Base-by-base conservation (phyloP, 1,284 basidiomycete genomes). In the Malassezia sp. region DNA sequence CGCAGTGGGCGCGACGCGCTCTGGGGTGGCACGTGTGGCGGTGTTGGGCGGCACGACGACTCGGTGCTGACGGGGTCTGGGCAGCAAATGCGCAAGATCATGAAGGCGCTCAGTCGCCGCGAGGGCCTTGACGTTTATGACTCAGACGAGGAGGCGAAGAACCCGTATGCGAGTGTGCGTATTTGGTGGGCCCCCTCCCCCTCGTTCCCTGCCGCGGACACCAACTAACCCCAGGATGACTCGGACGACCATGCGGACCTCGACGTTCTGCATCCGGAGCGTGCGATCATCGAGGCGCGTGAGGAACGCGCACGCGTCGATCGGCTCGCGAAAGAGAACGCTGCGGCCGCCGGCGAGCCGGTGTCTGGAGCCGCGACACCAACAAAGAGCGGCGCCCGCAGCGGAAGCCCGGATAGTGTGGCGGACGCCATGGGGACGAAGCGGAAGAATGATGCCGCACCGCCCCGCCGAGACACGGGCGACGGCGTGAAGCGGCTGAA, bases 51-150 rank as follows among this genome's bases (percentile, higher is more conserved):
- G 30, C 38, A 50, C 26, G 49, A 53, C 38, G 57, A 65, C 37
- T 59, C 65, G 30, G 41, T 53, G 38, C 39, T 69, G 38, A 67
- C 62, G 14, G 61, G 66, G 33, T 60, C 56, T n/a, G 65, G 61
- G 17, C 59, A 56, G 34, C 65, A 70, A 51, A 64, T 70, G 63
- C 63, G 64, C 54, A 66, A 67, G 55, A 68, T 70, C 42, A 67
- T 70, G 65, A 52, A 57, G 5, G 65, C 65, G 6, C 56, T 68
- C 2, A 63, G 54, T 21, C 56, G 58, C 37, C 56, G 60, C 12
- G 62, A 64, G 18, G 67, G 67, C 30, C 59, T 61, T 29, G 65
- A 68, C 30, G 54, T 50, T 15, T 69, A 69, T 43, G 63, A 70
- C 32, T 59, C 54, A 40, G 64, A 67, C 38, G 65, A 67, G 38